These are phyloP conservation scores for Kwoniella newhampshirensis DNA, from an alignment of 768 basidiomycete genomes.

Conservation along the genomic window DNA sequence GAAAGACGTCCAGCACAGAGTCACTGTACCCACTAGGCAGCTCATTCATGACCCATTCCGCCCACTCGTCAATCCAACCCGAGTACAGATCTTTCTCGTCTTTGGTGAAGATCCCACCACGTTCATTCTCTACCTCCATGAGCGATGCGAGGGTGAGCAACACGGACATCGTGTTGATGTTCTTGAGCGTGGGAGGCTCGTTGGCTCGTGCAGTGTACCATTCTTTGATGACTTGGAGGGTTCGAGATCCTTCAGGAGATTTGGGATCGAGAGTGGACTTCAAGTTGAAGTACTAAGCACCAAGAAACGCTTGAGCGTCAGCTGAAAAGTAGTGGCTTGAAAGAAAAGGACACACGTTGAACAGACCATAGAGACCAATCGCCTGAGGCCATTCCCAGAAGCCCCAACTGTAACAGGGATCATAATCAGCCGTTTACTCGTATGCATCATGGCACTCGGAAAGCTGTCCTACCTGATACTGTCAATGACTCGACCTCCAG, in stretches of 20 bases:
- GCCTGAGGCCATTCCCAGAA: slow-evolving; percentile 39
- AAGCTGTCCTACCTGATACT: slow-evolving; percentile 11
- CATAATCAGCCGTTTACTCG: slow-evolving; percentile 3
- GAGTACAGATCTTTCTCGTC: slow-evolving; percentile 35
- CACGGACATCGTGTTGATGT: slow-evolving; percentile 27
- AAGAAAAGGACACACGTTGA: slow-evolving; percentile 18
- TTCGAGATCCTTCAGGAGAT: slow-evolving; percentile 14
- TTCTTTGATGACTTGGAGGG: slow-evolving; percentile 21
- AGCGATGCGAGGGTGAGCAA: slow-evolving; percentile 16
- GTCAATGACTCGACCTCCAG: slow-evolving; percentile 8
- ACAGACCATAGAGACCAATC: slow-evolving; percentile 27
- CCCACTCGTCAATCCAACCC: slow-evolving; percentile 54
- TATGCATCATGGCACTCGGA: too few relatives aligned
- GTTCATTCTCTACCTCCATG: slow-evolving; percentile 47
- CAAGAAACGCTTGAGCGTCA: background rate
- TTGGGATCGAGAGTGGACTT: slow-evolving; percentile 50
- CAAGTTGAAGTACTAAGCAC: slow-evolving; percentile 55
- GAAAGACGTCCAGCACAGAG: slow-evolving; percentile 1
- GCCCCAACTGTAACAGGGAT: slow-evolving; percentile 11
- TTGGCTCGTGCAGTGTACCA: slow-evolving; percentile 23
- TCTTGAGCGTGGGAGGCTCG: slow-evolving; percentile 24
- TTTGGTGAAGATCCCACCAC: slow-evolving; percentile 52
- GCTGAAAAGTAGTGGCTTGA: too few relatives aligned
- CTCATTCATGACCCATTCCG: slow-evolving; percentile 60
- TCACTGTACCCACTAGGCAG: slow-evolving; percentile 5